Evolutionary conservation across 305 asterid genomes (phyloP).

Genomic region (Fraxinus angustifolia): DNA sequence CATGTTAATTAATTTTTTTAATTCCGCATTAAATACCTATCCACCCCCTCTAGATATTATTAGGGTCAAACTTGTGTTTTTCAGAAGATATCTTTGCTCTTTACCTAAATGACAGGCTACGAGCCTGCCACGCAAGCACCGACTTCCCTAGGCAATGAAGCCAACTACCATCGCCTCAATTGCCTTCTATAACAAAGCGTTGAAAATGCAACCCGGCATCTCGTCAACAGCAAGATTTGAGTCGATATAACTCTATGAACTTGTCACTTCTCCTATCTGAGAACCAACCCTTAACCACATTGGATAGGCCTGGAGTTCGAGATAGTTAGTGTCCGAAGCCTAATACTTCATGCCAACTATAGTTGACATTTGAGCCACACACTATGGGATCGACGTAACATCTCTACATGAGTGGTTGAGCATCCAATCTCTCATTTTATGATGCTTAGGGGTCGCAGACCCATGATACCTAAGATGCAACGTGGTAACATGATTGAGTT

Average conservation of each 20-base stretch:
- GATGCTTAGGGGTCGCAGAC: background rate
- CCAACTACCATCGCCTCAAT: background rate
- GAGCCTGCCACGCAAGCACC: background rate
- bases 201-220: background rate
- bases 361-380: background rate
- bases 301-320: background rate
- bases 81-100: background rate
- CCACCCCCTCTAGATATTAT: no score
- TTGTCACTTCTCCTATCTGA: background rate
- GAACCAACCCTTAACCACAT: background rate
- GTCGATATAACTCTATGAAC: background rate
- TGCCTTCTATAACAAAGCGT: background rate
- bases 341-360: background rate
- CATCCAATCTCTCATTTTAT: background rate
- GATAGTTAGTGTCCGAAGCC: background rate
- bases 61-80: no score
- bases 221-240: background rate
- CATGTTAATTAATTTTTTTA: no score
- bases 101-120: background rate
- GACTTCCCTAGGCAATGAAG: background rate
- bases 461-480: background rate
- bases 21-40: no score
- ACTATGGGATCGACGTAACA: background rate
- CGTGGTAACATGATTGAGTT: background rate
- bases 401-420: background rate